Evolutionary conservation across 2,329 filamentous ascomycete genomes (phyloP).

Genomic region (Trematosphaeria pertusa): DNA sequence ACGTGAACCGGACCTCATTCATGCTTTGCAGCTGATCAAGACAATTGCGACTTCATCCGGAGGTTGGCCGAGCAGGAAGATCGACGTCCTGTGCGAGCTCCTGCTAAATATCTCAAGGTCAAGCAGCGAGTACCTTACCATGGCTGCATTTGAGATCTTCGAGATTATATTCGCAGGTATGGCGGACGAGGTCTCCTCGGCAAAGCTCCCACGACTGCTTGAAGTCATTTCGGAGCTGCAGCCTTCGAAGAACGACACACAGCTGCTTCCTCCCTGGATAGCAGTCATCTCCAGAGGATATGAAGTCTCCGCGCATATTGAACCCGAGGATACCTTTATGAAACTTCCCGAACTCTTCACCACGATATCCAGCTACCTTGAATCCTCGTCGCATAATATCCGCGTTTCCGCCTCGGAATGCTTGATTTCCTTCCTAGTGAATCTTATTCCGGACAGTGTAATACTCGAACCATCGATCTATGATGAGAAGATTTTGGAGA

Average conservation of each 20-base stretch:
- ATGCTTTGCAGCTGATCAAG: conserved; percentile 91
- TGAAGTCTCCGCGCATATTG: conserved; percentile 87
- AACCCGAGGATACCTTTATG: conserved; percentile 88
- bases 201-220: conserved; percentile 86
- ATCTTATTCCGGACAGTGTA: conserved; percentile 83
- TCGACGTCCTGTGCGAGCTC: conserved; percentile 88
- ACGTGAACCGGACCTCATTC: conserved; percentile 85
- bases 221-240: conserved; percentile 92
- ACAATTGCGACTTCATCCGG: conserved; percentile 84
- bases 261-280: conserved; percentile 94
- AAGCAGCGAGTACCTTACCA: conserved; percentile 93
- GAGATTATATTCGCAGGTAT: conserved; percentile 96
- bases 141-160: conserved; percentile 96
- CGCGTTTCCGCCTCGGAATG: conserved; percentile 94
- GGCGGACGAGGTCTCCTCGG: conserved; percentile 83
- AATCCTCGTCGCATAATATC: conserved; percentile 90
- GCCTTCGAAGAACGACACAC: conserved; percentile 90
- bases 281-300: conserved; percentile 94
- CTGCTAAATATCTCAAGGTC: conserved; percentile 87
- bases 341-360: conserved; percentile 86
- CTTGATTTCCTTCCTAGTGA: conserved; percentile 88
- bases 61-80: conserved; percentile 96
- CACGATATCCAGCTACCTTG: conserved; percentile 80
- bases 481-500: conserved; percentile 88
- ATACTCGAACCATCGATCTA: conserved; percentile 89